phyloP scores from a whole-genome alignment of 2,329 filamentous ascomycete species.

The Sordariomycetes sp. region DNA sequence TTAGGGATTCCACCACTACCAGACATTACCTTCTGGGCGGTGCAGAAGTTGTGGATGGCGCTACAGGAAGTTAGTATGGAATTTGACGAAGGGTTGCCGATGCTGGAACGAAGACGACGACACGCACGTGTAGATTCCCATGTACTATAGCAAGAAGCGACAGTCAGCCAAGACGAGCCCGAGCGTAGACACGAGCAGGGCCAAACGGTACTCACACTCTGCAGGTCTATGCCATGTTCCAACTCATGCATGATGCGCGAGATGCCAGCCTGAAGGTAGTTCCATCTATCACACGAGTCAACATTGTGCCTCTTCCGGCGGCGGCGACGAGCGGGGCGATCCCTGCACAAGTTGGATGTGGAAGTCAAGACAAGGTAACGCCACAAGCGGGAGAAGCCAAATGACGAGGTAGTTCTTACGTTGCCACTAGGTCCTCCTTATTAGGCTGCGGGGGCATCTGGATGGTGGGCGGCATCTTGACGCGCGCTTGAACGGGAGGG shows the following conservation, averaged over 20 bases:
- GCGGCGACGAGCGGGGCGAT: conserved; percentile 5
- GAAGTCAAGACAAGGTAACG: not conserved
- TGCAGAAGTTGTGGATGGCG: conserved; percentile 98
- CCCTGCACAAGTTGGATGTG: not conserved
- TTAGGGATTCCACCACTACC: conserved; percentile 37
- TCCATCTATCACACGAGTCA: conserved; percentile 52
- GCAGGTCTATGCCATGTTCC: conserved; percentile 87
- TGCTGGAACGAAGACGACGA: not conserved
- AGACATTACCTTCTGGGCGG: conserved; percentile 63
- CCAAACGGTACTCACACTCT: conserved; percentile 46
- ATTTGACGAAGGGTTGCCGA: not conserved
- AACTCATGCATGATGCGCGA: conserved; percentile 89
- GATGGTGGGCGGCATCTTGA: conserved; percentile 1
- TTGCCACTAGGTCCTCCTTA: conserved; percentile 47
- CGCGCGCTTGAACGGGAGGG: not conserved
- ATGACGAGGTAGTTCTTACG: conserved; percentile 20
- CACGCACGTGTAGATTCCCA: conserved; percentile 83
- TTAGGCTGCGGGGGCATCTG: conserved; percentile 48
- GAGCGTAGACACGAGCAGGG: not conserved
- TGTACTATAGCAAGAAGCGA: conserved; percentile 48
- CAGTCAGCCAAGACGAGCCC: not conserved
- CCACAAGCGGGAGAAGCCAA: not conserved
- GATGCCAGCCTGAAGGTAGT: conserved; percentile 78
- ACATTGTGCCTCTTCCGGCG: conserved; percentile 12
- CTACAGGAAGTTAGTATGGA: conserved; percentile 23